A percentile compares a stretch with the other conserved stretches of the same genome.
phyloP scores from a whole-genome alignment of 257 asterid species.

The Thymus quinquecostatus region DNA sequence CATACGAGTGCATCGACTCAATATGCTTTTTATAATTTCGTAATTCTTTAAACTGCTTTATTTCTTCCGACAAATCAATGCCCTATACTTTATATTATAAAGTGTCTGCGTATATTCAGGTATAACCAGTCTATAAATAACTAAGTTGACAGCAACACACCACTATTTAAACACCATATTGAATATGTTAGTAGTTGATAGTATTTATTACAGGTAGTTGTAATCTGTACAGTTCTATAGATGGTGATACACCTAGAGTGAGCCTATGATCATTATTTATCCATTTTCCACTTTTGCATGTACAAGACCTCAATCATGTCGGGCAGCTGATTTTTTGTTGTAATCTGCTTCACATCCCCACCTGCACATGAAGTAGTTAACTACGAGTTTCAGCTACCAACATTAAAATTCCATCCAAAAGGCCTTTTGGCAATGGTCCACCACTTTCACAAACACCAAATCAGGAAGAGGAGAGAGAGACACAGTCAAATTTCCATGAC shows the following conservation, averaged over 20 bases:
- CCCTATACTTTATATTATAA: constrained; percentile 9
- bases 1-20: constrained; percentile 9
- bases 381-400: constrained; percentile 46
- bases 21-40: constrained; percentile 9
- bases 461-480: constrained; percentile 5
- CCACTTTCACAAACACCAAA: constrained; percentile 27
- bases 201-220: too few species aligned
- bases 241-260: neutral
- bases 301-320: constrained; percentile 75
- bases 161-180: neutral
- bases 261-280: constrained; percentile 6
- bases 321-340: constrained; percentile 52
- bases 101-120: neutral
- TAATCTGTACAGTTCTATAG: too few species aligned
- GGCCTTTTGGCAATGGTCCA: constrained; percentile 20
- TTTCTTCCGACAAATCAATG: neutral
- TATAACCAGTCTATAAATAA: constrained; percentile 14
- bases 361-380: constrained; percentile 67
- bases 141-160: neutral
- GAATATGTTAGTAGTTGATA: neutral
- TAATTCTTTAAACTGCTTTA: neutral
- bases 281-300: constrained; percentile 31
- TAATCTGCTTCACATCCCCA: constrained; percentile 76
- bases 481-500: constrained; percentile 10
- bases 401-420: constrained; percentile 29